Evolutionary conservation across 768 basidiomycete species (phyloP).

Genomic region (Lepiota brunneoincarnata): DNA sequence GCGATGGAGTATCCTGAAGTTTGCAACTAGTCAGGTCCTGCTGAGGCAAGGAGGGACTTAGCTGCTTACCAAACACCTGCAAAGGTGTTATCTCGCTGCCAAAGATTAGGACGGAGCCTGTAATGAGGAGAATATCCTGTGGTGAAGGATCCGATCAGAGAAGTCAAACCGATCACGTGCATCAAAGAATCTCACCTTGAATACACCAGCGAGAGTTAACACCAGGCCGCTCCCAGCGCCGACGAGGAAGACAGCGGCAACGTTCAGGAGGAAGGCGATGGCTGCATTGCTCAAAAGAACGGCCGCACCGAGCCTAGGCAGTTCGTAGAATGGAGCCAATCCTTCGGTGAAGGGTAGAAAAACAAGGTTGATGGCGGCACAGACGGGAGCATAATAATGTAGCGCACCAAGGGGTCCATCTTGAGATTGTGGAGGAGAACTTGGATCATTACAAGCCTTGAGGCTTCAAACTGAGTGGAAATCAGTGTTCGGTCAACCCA

Average conservation of each 20-base stretch:
- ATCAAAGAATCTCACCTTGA: constrained; percentile 59
- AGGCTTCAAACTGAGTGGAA: constrained; percentile 77
- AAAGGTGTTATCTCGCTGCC: constrained; percentile 75
- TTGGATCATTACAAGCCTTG: constrained; percentile 94
- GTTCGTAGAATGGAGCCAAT: constrained; percentile 76
- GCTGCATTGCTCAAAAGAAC: constrained; percentile 81
- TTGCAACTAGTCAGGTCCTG: background rate
- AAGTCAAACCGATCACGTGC: background rate
- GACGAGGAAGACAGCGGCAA: constrained; percentile 94
- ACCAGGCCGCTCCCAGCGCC: constrained; percentile 85
- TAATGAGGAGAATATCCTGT: constrained; percentile 92
- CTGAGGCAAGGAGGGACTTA: background rate
- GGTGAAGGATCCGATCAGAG: background rate
- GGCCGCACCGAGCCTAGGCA: constrained; percentile 60
- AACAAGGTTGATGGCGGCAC: constrained; percentile 82
- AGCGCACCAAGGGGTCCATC: constrained; percentile 95
- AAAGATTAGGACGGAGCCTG: constrained; percentile 86
- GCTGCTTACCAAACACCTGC: constrained; percentile 71
- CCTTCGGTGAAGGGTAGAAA: constrained; percentile 94
- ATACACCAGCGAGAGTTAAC: constrained; percentile 90
- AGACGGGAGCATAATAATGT: constrained; percentile 96
- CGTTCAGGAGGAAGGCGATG: constrained; percentile 86
- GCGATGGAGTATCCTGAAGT: constrained; percentile 82
- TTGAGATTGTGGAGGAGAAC: constrained; percentile 91
- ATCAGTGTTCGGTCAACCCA: background rate